Base-by-base conservation (phyloP, 306 rosid genomes). In the Datisca glomerata region DNA sequence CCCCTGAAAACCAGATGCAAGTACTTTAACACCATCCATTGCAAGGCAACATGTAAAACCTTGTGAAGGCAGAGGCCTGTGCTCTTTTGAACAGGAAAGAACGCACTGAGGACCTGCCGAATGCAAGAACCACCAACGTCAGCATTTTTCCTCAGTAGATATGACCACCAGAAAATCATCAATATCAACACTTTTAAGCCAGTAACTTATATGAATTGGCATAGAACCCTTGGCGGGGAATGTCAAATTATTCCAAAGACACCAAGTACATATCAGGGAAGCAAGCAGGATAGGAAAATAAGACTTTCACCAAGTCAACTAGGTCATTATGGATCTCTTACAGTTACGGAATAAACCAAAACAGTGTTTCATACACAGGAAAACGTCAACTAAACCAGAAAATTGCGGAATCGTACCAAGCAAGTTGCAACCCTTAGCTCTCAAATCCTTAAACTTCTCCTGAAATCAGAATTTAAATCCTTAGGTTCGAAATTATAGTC, bases 1-100 rank as follows among this genome's bases (percentile, higher is more conserved):
- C 3, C 11, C 60, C 41, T 72, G 80, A 51, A 89, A 89, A 54
- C 97, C 97, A 24, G 97, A 89, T 20, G 93, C 91, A 40, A 89
- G 89, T 18, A 89, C 66, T 67, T 77, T 89, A 53, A 83, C 85
- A 59, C 91, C 93, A 41, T 80, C 95, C 95, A 89, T 69, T 18
- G 95, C 81, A 57, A 83, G 78, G 81, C 95, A 89, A 63, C 97
- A 89, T 56, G 91, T 72, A 67, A 69, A 89, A 10, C 72, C 73
- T 63, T 68, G 81, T 63, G 71, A 73, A 44, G 97, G 95, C 24
- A 89, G 63, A 24, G 81, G 49, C 53, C 70, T 76, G 22, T 55
- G 49, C 64, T 70, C 89, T 45, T 63, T 77, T 16, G 86, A 85
- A 54, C 93, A 83, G 16, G 82, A 63, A 64, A 83, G 80, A 57